A percentile compares a stretch with the other conserved stretches of the same genome.
Conservation (phyloP, 176 grass and related monocot genomes). For the Saccharum officinarum region DNA sequence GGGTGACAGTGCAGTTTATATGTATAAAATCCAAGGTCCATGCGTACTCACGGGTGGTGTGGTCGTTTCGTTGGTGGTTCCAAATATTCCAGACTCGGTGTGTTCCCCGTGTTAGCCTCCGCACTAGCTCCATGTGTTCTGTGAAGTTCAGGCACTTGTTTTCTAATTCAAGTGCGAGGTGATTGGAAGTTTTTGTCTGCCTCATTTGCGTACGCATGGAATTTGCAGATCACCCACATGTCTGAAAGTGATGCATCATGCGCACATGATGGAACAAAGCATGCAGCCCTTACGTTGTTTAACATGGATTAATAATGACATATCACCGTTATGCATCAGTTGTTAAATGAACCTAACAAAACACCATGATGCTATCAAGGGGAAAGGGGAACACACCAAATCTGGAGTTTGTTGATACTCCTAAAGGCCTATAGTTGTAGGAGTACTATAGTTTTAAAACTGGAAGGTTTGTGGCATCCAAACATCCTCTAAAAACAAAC, state of each 20-base stretch:
- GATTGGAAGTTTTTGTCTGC: background rate
- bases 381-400: background rate
- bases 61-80: background rate
- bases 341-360: background rate
- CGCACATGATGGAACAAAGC: background rate
- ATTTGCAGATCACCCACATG: background rate
- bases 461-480: background rate
- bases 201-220: background rate
- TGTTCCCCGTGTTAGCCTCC: constrained; percentile 3
- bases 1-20: background rate
- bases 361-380: background rate
- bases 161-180: background rate
- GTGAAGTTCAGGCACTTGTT: background rate
- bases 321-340: background rate
- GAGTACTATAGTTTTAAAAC: background rate
- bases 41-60: background rate
- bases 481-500: background rate
- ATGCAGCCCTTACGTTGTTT: background rate
- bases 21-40: background rate
- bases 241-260: background rate
- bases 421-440: background rate
- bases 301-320: background rate
- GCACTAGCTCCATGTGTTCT: background rate
- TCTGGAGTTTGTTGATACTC: background rate
- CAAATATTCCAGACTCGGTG: background rate